phyloP scores from a whole-genome alignment of 208 protist genomes.

The Crithidia sp. region DNA sequence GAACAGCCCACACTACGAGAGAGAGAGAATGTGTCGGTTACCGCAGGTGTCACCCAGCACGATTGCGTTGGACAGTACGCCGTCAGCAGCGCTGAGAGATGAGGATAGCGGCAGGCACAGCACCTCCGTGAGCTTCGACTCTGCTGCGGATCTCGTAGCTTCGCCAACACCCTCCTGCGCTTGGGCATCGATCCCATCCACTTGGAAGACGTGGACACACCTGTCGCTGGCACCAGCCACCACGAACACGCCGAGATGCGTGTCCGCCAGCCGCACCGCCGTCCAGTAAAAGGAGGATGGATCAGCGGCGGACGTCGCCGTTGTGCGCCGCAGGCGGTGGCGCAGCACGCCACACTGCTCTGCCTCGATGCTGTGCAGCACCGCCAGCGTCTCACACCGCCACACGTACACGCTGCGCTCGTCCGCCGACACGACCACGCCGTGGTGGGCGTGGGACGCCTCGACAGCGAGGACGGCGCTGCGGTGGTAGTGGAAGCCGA shows the following conservation, averaged over 20 bases:
- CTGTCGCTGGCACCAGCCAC: constrained; percentile 26
- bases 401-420: constrained; percentile 36
- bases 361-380: constrained; percentile 18
- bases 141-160: neutral
- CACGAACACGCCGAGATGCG: constrained; percentile 13
- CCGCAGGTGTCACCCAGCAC: constrained; percentile 32
- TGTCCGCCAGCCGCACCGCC: constrained; percentile 11
- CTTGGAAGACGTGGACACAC: constrained; percentile 6
- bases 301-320: neutral
- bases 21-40: constrained; percentile 28
- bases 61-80: neutral
- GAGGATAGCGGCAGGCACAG: constrained; percentile 13
- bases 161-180: neutral
- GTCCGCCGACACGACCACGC: constrained; percentile 31
- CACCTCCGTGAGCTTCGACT: constrained; percentile 4
- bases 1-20: constrained; percentile 2
- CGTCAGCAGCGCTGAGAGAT: constrained; percentile 16
- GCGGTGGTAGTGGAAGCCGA: constrained; percentile 8
- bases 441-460: neutral
- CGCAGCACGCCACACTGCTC: neutral
- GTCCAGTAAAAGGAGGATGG: constrained; percentile 24
- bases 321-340: neutral
- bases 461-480: constrained; percentile 20
- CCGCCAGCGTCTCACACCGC: constrained; percentile 20
- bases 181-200: neutral